Evolutionary conservation across 1,139 yeast genomes (phyloP), one percentile per base, ranked within the genome.

Genomic region (Blastobotrys buckinghamii): DNA sequence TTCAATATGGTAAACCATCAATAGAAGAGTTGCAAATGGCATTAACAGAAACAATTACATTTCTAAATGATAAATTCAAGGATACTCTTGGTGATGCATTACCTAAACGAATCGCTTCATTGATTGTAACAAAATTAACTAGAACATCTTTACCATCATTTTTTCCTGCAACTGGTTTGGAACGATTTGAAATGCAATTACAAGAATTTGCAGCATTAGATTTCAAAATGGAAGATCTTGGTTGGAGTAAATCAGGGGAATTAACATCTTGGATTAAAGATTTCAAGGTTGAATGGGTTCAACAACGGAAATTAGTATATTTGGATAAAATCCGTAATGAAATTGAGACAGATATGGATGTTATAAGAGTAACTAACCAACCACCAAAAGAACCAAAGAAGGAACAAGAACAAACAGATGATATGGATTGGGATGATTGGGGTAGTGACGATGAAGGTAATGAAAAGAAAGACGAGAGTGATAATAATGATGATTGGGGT

Each of bases 401-500:
- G 19, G 41, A 30, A 17, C 37, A 19, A 13, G 36, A 35, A 45
- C 55, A 45, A 44, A 57, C 49, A 41, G 57, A 49, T 37, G 55
- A 57, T 63, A 49, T 42, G 30, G 34, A 38, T 2, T 50, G 53
- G 15, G 50, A 64, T 59, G 48, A 55, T 40, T 60, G 55, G 13
- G 56, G 50, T 10, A 51, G 48, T n/a, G 45, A 40, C 19, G 35
- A 38, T 16, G 49, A 53, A 24, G 52, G 48, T 15, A 47, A 45
- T 1, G 44, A 41, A 30, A 45, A 39, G 30, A 53, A 44, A 26
- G 51, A 45, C 35, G 50, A 43, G 1, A 44, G 49, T 6, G n/a
- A 6, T 9, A 29, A 29, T 26, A 20, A 53, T 9, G 64, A 59
- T 2, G 59, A 59, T 26, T 61, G 65, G 65, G 65, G 60, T 0